Conservation (phyloP, 441 rosid species). For the Breynia disticha region DNA sequence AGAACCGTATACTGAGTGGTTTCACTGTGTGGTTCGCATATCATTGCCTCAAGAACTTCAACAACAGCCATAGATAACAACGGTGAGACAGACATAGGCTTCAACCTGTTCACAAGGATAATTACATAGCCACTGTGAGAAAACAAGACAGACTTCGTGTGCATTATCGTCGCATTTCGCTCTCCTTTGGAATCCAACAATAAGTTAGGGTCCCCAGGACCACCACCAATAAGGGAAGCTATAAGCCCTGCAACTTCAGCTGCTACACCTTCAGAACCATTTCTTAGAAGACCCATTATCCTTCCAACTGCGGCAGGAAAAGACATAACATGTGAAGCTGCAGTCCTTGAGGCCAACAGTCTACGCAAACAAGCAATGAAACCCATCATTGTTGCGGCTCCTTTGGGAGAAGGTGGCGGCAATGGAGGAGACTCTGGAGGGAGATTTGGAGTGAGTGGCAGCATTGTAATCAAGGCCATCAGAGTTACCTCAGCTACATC, state of each 20-base stretch:
- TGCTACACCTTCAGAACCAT: conserved; percentile 95
- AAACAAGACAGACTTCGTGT: conserved; percentile 91
- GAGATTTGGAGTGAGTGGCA: conserved; percentile 85
- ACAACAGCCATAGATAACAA: conserved; percentile 94
- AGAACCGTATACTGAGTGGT: conserved; percentile 96
- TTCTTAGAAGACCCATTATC: conserved; percentile 98
- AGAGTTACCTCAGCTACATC: conserved; percentile 97
- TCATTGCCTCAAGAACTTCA: conserved; percentile 99
- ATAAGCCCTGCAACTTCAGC: conserved; percentile 92
- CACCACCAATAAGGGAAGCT: conserved; percentile 84
- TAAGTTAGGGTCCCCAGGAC: conserved; percentile 55
- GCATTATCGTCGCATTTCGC: conserved; percentile 94
- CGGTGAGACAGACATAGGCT: conserved; percentile 94
- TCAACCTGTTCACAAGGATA: conserved; percentile 85
- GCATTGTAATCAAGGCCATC: conserved; percentile 99
- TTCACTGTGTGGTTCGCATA: conserved; percentile 98
- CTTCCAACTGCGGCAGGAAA: conserved; percentile 99
- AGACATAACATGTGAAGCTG: conserved; percentile 96
- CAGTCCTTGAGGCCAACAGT: conserved; percentile 83
- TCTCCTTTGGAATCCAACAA: conserved; percentile 76
- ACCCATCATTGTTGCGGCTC: conserved; percentile 98
- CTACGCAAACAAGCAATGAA: conserved; percentile 95
- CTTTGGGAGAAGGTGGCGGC: conserved; percentile 98
- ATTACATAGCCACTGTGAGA: conserved; percentile 65
- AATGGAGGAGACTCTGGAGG: conserved; percentile 93